phyloP scores from a whole-genome alignment of 2,329 filamentous ascomycete species.

The Graphiopsis chlorocephala region DNA sequence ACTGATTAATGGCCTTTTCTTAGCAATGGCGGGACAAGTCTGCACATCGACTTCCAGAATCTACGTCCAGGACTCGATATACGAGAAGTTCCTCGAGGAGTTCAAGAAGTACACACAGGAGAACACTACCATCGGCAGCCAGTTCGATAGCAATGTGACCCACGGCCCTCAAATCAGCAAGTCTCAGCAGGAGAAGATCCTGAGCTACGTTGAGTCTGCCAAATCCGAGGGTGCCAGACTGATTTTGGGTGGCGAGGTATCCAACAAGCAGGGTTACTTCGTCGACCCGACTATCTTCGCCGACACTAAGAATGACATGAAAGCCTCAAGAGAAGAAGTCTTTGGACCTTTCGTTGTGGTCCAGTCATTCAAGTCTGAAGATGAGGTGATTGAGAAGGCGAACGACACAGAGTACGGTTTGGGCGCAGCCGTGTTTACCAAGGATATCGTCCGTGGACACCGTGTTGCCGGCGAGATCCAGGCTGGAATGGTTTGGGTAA shows the following conservation, averaged over 20 bases:
- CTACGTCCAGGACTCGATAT: slow-evolving; percentile 55
- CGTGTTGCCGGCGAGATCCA: slow-evolving; percentile 43
- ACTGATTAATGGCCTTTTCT: background rate
- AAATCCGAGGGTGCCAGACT: slow-evolving; percentile 43
- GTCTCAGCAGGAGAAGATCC: slow-evolving; percentile 66
- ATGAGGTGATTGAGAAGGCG: slow-evolving; percentile 36
- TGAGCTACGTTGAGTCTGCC: slow-evolving; percentile 67
- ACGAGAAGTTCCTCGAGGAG: slow-evolving; percentile 61
- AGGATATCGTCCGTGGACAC: slow-evolving; percentile 40
- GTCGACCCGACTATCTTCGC: slow-evolving; percentile 60
- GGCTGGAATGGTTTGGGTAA: slow-evolving; percentile 46
- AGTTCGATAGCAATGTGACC: slow-evolving; percentile 66
- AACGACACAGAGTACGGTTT: slow-evolving; percentile 49
- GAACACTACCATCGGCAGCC: slow-evolving; percentile 66
- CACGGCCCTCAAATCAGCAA: slow-evolving; percentile 74
- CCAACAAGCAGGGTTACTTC: slow-evolving; percentile 59
- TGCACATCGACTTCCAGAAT: slow-evolving; percentile 60
- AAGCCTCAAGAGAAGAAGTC: slow-evolving; percentile 59
- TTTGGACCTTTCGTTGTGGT: slow-evolving; percentile 64
- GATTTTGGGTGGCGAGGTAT: slow-evolving; percentile 25
- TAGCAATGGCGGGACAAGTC: slow-evolving; percentile 47
- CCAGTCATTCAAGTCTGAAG: slow-evolving; percentile 49
- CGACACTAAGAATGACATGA: slow-evolving; percentile 56
- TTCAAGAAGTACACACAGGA: slow-evolving; percentile 61
- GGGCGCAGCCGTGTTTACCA: slow-evolving; percentile 43